Conservation (phyloP, 2,329 filamentous ascomycete genomes). For the Acarospora socialis region DNA sequence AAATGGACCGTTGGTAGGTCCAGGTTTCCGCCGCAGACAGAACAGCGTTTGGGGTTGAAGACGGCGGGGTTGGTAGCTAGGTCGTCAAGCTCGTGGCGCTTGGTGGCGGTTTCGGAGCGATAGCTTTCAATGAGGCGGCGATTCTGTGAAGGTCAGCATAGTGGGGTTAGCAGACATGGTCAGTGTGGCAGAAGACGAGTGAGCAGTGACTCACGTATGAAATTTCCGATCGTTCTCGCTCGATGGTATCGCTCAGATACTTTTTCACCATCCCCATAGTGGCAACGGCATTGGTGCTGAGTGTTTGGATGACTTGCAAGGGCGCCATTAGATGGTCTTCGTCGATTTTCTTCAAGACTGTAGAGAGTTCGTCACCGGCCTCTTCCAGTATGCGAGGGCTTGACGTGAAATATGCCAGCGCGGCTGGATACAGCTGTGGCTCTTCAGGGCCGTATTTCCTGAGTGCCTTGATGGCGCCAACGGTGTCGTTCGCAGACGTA, state of each 20-base stretch:
- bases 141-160: constrained; percentile 38
- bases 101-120: constrained; percentile 65
- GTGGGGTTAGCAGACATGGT: not conserved
- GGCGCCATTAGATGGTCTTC: constrained; percentile 87
- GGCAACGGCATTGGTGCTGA: constrained; percentile 65
- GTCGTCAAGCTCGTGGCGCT: constrained; percentile 63
- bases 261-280: constrained; percentile 96
- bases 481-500: constrained; percentile 80
- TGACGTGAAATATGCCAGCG: constrained; percentile 84
- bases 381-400: constrained; percentile 68
- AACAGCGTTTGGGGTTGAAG: constrained; percentile 82
- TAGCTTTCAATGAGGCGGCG: constrained; percentile 71
- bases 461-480: constrained; percentile 76
- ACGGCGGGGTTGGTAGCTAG: constrained; percentile 67
- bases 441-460: constrained; percentile 85
- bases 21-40: constrained; percentile 61
- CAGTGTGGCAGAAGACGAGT: not conserved
- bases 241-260: constrained; percentile 79
- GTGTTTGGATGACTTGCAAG: constrained; percentile 86
- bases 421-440: constrained; percentile 81
- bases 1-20: constrained; percentile 91
- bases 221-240: constrained; percentile 78
- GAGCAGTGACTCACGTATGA: constrained; percentile 32
- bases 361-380: constrained; percentile 71
- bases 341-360: constrained; percentile 73